Evolutionary conservation across 2,329 filamentous ascomycete species (phyloP), one percentile per base, ranked within the genome.

Genomic region (Fusarium ambrosium): DNA sequence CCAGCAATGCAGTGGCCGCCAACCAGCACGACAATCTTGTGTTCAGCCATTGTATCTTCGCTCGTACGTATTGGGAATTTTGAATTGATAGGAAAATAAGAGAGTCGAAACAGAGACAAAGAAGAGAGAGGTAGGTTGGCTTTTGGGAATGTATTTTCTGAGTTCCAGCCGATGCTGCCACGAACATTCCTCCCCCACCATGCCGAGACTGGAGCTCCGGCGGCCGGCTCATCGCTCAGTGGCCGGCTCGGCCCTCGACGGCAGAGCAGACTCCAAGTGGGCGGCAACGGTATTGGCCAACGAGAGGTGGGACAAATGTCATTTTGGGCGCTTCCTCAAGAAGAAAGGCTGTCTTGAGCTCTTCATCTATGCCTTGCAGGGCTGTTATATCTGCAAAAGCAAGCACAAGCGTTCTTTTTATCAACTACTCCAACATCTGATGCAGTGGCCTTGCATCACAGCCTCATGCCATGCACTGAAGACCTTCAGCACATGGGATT

Each of bases 11-110:
- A 94, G 84, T 97, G 94, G 86, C 97, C 95, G 80, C 24, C 36
- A 37, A 56, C n/a, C 10, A 32, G 94, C 68, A 96, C 93, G 72
- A 95, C 93, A 82, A 95, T 93, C 75, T 94, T 94, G 82, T 91
- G 92, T 61, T 89, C 87, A 77, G 92, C 84, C 93, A 95, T 95
- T 37, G 60, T 70, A 24, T 27, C 39, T 16, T 69, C 43, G 55
- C 3, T 53, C 16, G 36, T 56, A 62, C 16, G 39, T 20, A 29
- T 27, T 41, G 62, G 27, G 41, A 14, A 24, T n/a, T 8, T 8
- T 27, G 7, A 56, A 68, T 61, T 29, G 29, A n/a, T 22, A 34
- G 13, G 22, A 45, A 29, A 7, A 27, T 6, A 45, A 13, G 22
- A 27, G 9, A 29, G 24, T 11, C 22, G 24, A 11, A 10, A 63